Conservation (phyloP, 192 early-diverging fungal genomes). For the Bifiguratus adelaidae region DNA sequence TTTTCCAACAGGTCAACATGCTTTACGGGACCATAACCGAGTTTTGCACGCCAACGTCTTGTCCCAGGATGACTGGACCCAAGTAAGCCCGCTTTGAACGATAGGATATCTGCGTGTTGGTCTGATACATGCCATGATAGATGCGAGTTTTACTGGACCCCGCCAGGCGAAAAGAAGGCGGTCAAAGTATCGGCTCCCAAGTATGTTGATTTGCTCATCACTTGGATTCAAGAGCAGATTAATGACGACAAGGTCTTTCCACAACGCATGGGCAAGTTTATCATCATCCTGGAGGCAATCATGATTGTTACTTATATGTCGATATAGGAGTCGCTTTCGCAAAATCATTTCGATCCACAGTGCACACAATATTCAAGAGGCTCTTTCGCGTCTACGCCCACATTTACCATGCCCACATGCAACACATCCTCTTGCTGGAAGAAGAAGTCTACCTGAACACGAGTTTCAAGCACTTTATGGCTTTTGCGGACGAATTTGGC, state of each 20-base stretch:
- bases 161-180: constrained; percentile 80
- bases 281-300: too few species aligned
- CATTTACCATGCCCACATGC: constrained; percentile 81
- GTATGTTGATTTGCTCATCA: constrained; percentile 83
- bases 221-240: constrained; percentile 71
- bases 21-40: constrained; percentile 77
- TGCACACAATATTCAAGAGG: constrained; percentile 72
- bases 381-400: constrained; percentile 92
- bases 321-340: constrained; percentile 59
- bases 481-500: constrained; percentile 81
- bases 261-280: constrained; percentile 51
- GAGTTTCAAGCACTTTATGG: constrained; percentile 87
- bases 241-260: constrained; percentile 88
- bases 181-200: constrained; percentile 78
- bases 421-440: constrained; percentile 59
- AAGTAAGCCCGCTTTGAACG: constrained; percentile 15
- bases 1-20: constrained; percentile 96
- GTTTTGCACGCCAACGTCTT: constrained; percentile 81
- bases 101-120: too few species aligned
- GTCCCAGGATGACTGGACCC: constrained; percentile 84
- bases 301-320: not conserved
- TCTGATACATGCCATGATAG: constrained; percentile 5
- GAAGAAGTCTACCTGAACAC: constrained; percentile 90
- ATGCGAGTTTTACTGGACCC: constrained; percentile 86
- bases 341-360: constrained; percentile 50